Evolutionary conservation across 169 alveolate species (phyloP), one percentile per base, ranked within the genome.

Genomic region (Theileria annulata): DNA sequence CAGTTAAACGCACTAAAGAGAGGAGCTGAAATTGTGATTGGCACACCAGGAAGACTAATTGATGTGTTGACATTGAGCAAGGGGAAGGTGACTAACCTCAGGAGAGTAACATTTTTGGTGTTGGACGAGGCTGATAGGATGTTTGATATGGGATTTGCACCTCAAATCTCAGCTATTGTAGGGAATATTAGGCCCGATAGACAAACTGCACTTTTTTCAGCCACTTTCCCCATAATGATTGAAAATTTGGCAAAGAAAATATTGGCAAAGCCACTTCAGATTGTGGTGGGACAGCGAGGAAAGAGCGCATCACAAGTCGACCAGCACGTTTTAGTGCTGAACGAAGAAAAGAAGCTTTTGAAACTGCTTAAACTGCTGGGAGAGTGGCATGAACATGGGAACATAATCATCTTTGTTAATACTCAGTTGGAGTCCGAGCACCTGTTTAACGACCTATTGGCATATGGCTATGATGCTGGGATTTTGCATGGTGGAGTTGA

Each of bases 101-200:
- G 92, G 75, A 91, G 98, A 87, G 97, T 94, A n/a, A 93, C 98
- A 13, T 96, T 92, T 88, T 92, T 98, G 13, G 99, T 97, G n/a
- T 88, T 98, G 33, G 99, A 98, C 92, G 99, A 98, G 93, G 99
- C 99, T 8, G 99, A 98, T 79, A 89, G 99, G 79, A 95, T 98
- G 98, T 88, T 92, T 51, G 98, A 95, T 87, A 92, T 97, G 98
- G 99, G 99, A 5, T 98, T 98, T 89, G 99, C 96, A 87, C 99
- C 99, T 60, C 99, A 98, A 87, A 96, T 97, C 3, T 80, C 92
- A 5, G 94, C 96, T 78, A 96, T 98, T 25, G 79, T 97, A 27
- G 93, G 88, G 49, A 94, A 94, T 68, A 93, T 93, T 23, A 80
- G 99, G 69, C 96, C 96, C 15, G 99, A 96, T 70, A 94, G 97